phyloP scores from a whole-genome alignment of 1,284 basidiomycete genomes.

The Trichosporon sp. region DNA sequence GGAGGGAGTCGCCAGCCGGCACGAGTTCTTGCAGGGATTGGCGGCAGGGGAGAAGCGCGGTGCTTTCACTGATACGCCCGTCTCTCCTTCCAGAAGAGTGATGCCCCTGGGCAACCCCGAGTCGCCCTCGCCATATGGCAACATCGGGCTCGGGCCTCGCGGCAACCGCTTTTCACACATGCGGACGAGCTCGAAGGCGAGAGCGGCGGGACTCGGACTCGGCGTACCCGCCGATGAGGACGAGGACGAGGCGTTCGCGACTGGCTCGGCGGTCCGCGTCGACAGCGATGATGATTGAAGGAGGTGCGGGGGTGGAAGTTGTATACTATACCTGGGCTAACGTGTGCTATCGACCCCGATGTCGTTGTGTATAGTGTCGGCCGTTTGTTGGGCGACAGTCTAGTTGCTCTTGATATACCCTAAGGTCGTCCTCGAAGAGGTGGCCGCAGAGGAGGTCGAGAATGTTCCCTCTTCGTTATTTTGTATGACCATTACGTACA shows the following conservation, averaged over 20 bases:
- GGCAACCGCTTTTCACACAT: slow-evolving; percentile 31
- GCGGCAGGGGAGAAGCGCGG: slow-evolving; percentile 9
- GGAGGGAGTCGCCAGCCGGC: slow-evolving; percentile 28
- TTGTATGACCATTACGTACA: slow-evolving; percentile 5
- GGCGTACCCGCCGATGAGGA: slow-evolving; percentile 23
- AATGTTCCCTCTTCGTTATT: not conserved
- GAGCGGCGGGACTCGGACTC: slow-evolving; percentile 22
- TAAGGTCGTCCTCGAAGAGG: not conserved
- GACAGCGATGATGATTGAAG: not conserved
- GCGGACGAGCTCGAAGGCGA: slow-evolving; percentile 27
- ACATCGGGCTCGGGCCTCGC: slow-evolving; percentile 12
- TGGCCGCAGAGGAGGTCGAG: not conserved
- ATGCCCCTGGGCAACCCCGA: slow-evolving; percentile 30
- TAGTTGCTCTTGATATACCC: not conserved
- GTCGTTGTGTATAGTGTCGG: not conserved
- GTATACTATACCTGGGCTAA: not conserved
- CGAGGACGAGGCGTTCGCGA: slow-evolving; percentile 15
- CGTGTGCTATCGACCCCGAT: not conserved
- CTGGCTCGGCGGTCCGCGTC: not conserved
- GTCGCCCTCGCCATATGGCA: slow-evolving; percentile 33
- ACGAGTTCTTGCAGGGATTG: slow-evolving; percentile 36
- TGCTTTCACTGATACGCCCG: slow-evolving; percentile 11
- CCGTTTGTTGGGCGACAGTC: not conserved
- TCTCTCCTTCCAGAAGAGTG: slow-evolving; percentile 22
- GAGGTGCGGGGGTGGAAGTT: not conserved